Evolutionary conservation across 257 asterid species (phyloP), one percentile per base, ranked within the genome.

Genomic region (Phtheirospermum japonicum): DNA sequence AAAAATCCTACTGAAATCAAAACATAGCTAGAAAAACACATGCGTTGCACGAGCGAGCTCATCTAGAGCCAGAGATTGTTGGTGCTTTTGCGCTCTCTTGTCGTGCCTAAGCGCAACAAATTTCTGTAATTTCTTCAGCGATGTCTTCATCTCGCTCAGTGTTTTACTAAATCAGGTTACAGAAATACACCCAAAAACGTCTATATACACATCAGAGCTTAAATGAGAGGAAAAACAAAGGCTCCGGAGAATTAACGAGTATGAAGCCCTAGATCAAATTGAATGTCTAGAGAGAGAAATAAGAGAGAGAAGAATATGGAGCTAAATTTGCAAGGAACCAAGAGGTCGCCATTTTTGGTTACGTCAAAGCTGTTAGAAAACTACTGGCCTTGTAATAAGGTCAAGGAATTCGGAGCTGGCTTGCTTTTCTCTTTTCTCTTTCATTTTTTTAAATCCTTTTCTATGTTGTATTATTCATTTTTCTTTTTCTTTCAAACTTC

Each of bases 41-140:
- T 81, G 95, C n/a, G 92, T 71, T 51, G 98, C 95, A 67, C 81
- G 81, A 65, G 78, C 85, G 51, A 86, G 83, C 64, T 92, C 97
- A 68, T 88, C 98, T n/a, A 54, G 74, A 59, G 80, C 63, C 61
- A 64, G 52, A 14, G 77, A 61, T 40, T 80, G 87, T n/a, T 76
- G 74, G 42, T 57, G 79, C 72, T 77, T 84, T 13, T 72, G 83
- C 57, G 74, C 81, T 82, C 71, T 81, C 55, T 65, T 77, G 14
- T 86, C 97, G 67, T 83, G 83, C 67, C 76, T 77, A 11, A 64
- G 79, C 48, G 83, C 76, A 14, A 88, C 82, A 51, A 87, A 80
- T 71, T 88, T 88, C 73, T 94, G 83, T 77, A 88, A 72, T 75
- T 83, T 92, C 85, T 81, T 84, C 72, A 92, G 63, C 32, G 98